These are phyloP conservation scores for Mycena galericulata DNA, from an alignment of 768 basidiomycete genomes.

Conservation along the genomic window DNA sequence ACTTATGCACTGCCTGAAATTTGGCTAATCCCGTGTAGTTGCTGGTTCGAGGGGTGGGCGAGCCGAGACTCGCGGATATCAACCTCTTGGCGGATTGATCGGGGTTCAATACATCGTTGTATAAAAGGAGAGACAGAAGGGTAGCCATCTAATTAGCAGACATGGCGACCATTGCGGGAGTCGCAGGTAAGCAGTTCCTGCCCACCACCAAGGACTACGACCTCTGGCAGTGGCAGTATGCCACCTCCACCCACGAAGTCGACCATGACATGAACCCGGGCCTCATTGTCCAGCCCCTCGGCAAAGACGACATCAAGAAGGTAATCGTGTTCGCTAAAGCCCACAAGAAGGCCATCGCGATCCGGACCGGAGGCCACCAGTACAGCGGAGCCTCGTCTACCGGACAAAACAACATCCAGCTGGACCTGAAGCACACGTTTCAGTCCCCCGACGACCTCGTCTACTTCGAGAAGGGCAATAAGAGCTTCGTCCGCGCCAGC, in stretches of 20 bases:
- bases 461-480: slow-evolving; percentile 16
- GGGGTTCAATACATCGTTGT: neutral
- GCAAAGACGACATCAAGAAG: slow-evolving; percentile 22
- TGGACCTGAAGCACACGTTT: slow-evolving; percentile 21
- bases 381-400: slow-evolving; percentile 32
- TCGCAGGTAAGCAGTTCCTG: slow-evolving; percentile 22
- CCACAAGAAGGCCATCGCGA: slow-evolving; percentile 23
- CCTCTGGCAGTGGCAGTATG: slow-evolving; percentile 20
- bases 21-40: too few relatives aligned
- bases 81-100: neutral
- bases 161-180: slow-evolving; percentile 21
- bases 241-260: slow-evolving; percentile 17
- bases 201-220: slow-evolving; percentile 20
- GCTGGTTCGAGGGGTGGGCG: too few relatives aligned
- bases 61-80: too few relatives aligned
- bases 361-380: slow-evolving; percentile 29
- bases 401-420: slow-evolving; percentile 13
- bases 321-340: slow-evolving; percentile 12
- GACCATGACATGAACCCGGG: slow-evolving; percentile 32
- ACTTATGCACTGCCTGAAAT: too few relatives aligned
- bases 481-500: slow-evolving; percentile 25
- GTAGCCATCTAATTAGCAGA: neutral
- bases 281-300: slow-evolving; percentile 23
- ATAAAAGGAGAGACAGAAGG: neutral
- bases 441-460: slow-evolving; percentile 20